phyloP scores from a whole-genome alignment of 2,329 filamentous ascomycete genomes.

The Tolypocladium sp. region DNA sequence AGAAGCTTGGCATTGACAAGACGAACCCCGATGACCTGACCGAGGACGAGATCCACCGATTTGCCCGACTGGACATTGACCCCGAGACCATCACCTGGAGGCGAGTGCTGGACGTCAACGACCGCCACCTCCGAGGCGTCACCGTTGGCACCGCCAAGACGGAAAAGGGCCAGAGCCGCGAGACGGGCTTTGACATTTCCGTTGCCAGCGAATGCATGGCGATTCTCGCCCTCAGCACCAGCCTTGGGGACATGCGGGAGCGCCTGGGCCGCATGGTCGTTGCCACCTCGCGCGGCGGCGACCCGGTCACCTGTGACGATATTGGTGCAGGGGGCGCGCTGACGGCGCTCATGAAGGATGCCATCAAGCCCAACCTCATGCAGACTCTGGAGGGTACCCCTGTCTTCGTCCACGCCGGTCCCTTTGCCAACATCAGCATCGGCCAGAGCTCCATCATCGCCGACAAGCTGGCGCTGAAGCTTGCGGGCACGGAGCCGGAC shows the following conservation, averaged over 20 bases:
- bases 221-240: conserved; percentile 86
- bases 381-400: conserved; percentile 95
- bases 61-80: conserved; percentile 93
- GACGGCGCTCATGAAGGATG: conserved; percentile 92
- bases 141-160: conserved; percentile 83
- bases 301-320: conserved; percentile 93
- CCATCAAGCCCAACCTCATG: conserved; percentile 98
- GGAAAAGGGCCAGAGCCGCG: conserved; percentile 78
- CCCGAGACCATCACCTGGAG: conserved; percentile 96
- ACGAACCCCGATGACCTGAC: conserved; percentile 87
- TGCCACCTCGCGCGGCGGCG: conserved; percentile 73
- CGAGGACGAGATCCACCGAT: conserved; percentile 75
- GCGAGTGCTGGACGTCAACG: conserved; percentile 93
- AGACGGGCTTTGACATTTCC: conserved; percentile 95
- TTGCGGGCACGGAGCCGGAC: conserved; percentile 86
- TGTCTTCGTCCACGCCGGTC: conserved; percentile 93
- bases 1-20: conserved; percentile 95
- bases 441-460: conserved; percentile 92
- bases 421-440: conserved; percentile 97
- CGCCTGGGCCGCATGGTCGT: conserved; percentile 93
- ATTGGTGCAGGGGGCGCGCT: conserved; percentile 87
- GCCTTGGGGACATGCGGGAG: conserved; percentile 81
- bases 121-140: conserved; percentile 82
- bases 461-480: conserved; percentile 90
- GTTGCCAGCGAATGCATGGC: conserved; percentile 98